Base-by-base conservation (phyloP, 1,284 basidiomycete species). In the Ustilago lituana region DNA sequence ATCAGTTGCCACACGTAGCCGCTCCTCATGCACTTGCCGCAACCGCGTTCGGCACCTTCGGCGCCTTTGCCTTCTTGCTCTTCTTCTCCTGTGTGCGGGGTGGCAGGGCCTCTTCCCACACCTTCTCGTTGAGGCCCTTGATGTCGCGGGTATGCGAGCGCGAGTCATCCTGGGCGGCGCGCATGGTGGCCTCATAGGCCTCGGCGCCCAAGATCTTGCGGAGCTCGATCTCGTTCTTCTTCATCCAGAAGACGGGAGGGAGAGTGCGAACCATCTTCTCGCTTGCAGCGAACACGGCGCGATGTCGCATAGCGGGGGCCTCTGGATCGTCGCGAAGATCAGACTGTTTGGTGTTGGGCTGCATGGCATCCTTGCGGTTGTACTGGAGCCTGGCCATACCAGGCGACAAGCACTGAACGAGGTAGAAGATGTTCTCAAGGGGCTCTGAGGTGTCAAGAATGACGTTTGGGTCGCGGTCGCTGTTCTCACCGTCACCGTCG, bases 401-500 rank as follows among this genome's bases (percentile, higher is more conserved):
- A 27, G 77, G 77, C 41, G 69, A 65, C 26, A 79, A 65, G 27
- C 69, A 74, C 69, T 74, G 73, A 33, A 79, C 68, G 37, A 79
- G 62, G 66, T 79, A 77, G 51, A 77, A 61, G 49, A 76, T 76
- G 64, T 78, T 78, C 57, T 78, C 77, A 44, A 78, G 56, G 19
- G 75, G 71, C 61, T 79, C 76, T 12, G 58, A 41, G 29, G 75
- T 70, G 64, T 79, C 77, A 43, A 79, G 62, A 44, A 68, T 61
- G 55, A 79, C 77, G 59, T 61, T 74, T 39, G 75, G 71, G 24
- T 71, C 69, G 31, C 68, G 67, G 38, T 67, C 73, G 50, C 53
- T 57, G 40, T 71, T 69, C n/a, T 76, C 74, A 36, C 57, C 56
- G 32, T 79, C 71, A 54, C 61, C 67, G 29, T 77, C 76, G 40